Evolutionary conservation across 1,284 basidiomycete genomes (phyloP), one percentile per base, ranked within the genome.

Genomic region (Leccinum pachyderme): DNA sequence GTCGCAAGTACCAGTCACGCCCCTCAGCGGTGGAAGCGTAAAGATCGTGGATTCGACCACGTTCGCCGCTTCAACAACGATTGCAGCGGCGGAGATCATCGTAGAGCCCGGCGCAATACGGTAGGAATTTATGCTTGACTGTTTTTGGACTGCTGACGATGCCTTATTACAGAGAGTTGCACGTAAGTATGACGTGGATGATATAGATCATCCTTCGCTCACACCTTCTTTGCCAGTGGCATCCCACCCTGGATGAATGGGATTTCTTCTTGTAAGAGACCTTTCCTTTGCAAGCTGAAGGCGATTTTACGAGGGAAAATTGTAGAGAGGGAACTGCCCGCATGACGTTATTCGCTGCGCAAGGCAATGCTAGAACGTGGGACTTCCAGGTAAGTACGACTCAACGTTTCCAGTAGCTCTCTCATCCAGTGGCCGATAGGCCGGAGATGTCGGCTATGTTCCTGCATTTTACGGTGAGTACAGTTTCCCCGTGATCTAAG

Each of bases 31-130:
- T 0, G 87, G 89, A 33, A 73, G 77, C 0, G 79, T 85, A 39
- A 86, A 84, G 63, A 72, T 85, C 33, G 76, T 80, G 22, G 85
- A 88, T 63, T 77, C 79, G 1, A 74, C 73, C 46, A 81, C 75
- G 18, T 88, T 86, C 68, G 68, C 69, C 9, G 77, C 75, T 4
- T 74, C 82, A 1, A 75, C 74, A 52, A 78, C 76, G 7, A 82
- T 86, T 35, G 75, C 80, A 3, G 79, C 76, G 0, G 83, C 79
- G 0, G 80, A 83, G 60, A 78, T 87, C 8, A 72, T 70, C 0
- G 75, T 86, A 24, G 75, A 82, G 49, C 76, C 76, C 22, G 82
- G 82, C 15, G 81, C 76, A 5, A 79, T 86, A 68, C 73, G 83
- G 73, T 81, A 59, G 37, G 64, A 28, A 31, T 18, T 25, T 13